Evolutionary conservation across 106 monocot genomes (phyloP).

Genomic region (Allium cepa): DNA sequence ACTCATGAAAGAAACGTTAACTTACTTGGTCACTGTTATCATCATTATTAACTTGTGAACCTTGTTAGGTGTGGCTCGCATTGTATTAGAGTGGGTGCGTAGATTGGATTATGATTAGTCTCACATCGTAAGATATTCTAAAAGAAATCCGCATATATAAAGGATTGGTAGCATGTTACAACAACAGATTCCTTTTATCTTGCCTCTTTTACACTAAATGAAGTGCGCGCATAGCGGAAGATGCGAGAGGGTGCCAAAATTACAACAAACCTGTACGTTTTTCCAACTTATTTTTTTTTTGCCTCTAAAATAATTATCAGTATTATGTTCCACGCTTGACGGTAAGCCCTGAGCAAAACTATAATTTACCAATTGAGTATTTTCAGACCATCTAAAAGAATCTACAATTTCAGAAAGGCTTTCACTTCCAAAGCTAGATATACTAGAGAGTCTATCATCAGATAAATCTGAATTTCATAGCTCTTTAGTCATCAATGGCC

Average conservation of each 20-base stretch:
- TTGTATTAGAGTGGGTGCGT: too few relatives aligned
- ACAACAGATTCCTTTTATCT: too few relatives aligned
- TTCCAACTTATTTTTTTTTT: slow-evolving; percentile 35
- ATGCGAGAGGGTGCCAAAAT: too few relatives aligned
- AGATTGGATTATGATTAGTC: too few relatives aligned
- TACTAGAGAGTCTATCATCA: too few relatives aligned
- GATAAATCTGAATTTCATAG: slow-evolving; percentile 1
- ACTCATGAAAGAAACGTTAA: background rate
- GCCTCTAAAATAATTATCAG: slow-evolving; percentile 24
- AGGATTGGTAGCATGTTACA: too few relatives aligned
- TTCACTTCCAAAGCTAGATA: too few relatives aligned
- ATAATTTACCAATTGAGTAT: slow-evolving; percentile 5
- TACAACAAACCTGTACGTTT: slow-evolving; percentile 10
- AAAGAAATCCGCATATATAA: too few relatives aligned
- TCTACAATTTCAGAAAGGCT: slow-evolving; percentile 4
- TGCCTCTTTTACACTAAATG: too few relatives aligned
- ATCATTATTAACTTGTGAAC: background rate
- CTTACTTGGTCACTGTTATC: background rate
- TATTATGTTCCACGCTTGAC: slow-evolving; percentile 10
- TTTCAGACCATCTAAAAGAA: slow-evolving; percentile 11
- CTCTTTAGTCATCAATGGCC: slow-evolving; percentile 16
- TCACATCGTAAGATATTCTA: too few relatives aligned
- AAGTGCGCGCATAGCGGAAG: too few relatives aligned
- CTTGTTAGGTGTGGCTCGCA: too few relatives aligned
- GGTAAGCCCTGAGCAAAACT: slow-evolving; percentile 7